A percentile compares a stretch with the other conserved stretches of the same genome.
Evolutionary conservation across 2,329 filamentous ascomycete genomes (phyloP).

Genomic region (Coniochaeta ligniaria): DNA sequence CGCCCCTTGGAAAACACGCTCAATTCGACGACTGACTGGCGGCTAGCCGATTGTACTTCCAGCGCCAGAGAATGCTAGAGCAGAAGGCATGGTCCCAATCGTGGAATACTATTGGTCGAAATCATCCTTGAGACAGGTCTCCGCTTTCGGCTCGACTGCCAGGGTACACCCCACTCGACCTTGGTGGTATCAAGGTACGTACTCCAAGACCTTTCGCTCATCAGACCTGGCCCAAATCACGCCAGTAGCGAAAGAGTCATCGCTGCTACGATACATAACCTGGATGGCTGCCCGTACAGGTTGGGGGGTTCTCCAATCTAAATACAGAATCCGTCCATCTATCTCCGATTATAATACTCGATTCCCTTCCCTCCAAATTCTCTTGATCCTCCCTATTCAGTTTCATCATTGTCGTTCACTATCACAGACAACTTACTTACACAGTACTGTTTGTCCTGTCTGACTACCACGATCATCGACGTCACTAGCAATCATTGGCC

Average conservation of each 20-base stretch:
- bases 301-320: slow-evolving; percentile 1
- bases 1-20: not conserved
- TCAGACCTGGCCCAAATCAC: slow-evolving; percentile 1
- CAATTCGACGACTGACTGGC: not conserved
- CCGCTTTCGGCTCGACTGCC: not conserved
- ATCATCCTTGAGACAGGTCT: not conserved
- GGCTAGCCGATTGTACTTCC: not conserved
- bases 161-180: not conserved
- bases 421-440: not conserved
- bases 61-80: not conserved
- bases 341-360: not conserved
- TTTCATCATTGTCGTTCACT: not conserved
- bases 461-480: not conserved
- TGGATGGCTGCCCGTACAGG: not conserved
- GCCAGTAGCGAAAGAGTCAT: slow-evolving; percentile 1
- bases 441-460: not conserved
- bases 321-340: not conserved
- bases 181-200: not conserved
- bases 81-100: not conserved
- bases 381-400: not conserved
- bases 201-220: not conserved
- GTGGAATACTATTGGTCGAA: not conserved
- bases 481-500: not conserved
- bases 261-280: slow-evolving; percentile 1
- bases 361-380: not conserved